These are phyloP conservation scores for Nakazawaea siamensis DNA, from an alignment of 805 yeast genomes.

Conservation along the genomic window DNA sequence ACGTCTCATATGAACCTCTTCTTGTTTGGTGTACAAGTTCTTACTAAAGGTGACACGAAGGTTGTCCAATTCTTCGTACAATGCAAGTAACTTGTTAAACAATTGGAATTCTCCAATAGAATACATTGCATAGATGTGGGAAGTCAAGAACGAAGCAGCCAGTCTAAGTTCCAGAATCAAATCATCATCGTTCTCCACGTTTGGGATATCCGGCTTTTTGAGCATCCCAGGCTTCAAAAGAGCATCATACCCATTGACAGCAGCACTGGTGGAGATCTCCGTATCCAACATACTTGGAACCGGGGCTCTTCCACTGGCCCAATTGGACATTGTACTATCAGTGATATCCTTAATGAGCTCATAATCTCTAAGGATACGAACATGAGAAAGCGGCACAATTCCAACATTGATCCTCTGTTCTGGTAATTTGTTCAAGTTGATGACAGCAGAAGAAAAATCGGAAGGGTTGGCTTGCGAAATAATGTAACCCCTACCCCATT, in stretches of 20 bases:
- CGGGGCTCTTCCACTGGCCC: conserved; percentile 12
- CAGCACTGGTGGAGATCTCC: conserved; percentile 21
- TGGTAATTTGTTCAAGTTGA: conserved; percentile 56
- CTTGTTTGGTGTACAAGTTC: conserved; percentile 45
- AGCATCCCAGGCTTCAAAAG: conserved; percentile 1
- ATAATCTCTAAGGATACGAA: conserved; percentile 34
- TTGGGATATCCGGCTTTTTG: conserved; percentile 48
- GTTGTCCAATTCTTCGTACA: conserved; percentile 52
- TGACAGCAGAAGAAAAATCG: conserved; percentile 54
- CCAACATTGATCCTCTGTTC: conserved; percentile 44
- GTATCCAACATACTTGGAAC: conserved; percentile 28
- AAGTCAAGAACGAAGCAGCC: conserved; percentile 46
- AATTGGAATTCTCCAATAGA: conserved; percentile 63
- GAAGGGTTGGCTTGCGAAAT: conserved; percentile 62
- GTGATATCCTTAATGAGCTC: conserved; percentile 24
- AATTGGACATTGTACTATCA: conserved; percentile 15
- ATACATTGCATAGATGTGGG: conserved; percentile 63
- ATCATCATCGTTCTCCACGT: conserved; percentile 33
- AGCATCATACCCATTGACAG: conserved; percentile 15
- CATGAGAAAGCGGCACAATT: conserved; percentile 53
- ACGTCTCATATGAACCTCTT: conserved; percentile 38
- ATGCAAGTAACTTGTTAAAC: conserved; percentile 42
- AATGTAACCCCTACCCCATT: conserved; percentile 79
- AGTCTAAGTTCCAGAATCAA: conserved; percentile 50
- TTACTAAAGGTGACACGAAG: conserved; percentile 44